Conservation (phyloP, 345 rosid species). For the thale cress (Arabidopsis thaliana) region TAIR10.1 NC_003075.7:17604501-17605000, state of each 20-base stretch:
- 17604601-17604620: no score
- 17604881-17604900: constrained; percentile 65
- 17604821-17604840: no score
- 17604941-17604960: neutral
- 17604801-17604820: neutral
- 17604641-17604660: constrained; percentile 1
- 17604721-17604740: constrained; percentile 67
- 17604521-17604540: constrained; percentile 66
- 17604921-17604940: constrained; percentile 21
- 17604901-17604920: constrained; percentile 69
- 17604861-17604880: constrained; percentile 2
- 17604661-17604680: constrained; percentile 83
- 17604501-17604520: constrained; percentile 54
- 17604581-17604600: constrained; percentile 10
- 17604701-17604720: constrained; percentile 54
- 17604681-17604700: constrained; percentile 72
- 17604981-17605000: constrained; percentile 19
- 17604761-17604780: constrained; percentile 65
- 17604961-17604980: neutral
- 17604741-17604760: constrained; percentile 65
- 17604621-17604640: neutral
- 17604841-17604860: neutral
- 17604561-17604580: constrained; percentile 65
- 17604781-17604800: neutral
- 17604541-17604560: constrained; percentile 91